Conservation (phyloP, 2,329 filamentous ascomycete genomes). For the Verticillium dahliae region DNA sequence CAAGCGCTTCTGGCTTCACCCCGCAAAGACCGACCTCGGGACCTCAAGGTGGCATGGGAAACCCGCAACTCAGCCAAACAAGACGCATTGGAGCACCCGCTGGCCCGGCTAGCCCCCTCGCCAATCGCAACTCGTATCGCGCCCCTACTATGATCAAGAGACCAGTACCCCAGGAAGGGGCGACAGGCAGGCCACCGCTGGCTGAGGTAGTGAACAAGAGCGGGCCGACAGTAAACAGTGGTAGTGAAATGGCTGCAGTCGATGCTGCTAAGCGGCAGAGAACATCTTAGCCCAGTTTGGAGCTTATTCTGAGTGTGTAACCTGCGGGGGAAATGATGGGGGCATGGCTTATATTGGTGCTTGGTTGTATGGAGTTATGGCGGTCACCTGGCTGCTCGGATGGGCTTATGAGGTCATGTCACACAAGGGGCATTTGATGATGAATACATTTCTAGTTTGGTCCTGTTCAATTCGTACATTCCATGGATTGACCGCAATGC, state of each 20-base stretch:
- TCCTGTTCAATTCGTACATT: no score
- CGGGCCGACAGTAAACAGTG: conserved; percentile 6
- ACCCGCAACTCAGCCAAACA: conserved; percentile 46
- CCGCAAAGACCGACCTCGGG: conserved; percentile 3
- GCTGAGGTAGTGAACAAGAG: conserved; percentile 44
- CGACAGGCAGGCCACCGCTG: conserved; percentile 28
- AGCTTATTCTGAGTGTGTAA: not conserved
- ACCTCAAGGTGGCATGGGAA: conserved; percentile 25
- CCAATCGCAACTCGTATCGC: conserved; percentile 51
- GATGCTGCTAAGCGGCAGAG: conserved; percentile 47
- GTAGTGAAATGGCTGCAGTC: conserved; percentile 17
- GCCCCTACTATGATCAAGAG: conserved; percentile 52
- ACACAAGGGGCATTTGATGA: not conserved
- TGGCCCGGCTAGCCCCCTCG: conserved; percentile 46
- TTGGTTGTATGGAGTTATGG: not conserved
- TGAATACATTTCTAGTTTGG: not conserved
- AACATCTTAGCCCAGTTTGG: conserved; percentile 19
- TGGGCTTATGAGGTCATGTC: not conserved
- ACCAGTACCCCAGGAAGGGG: conserved; percentile 26
- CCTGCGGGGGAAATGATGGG: not conserved
- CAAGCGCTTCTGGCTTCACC: conserved; percentile 9
- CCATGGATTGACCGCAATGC: no score
- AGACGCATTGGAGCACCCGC: conserved; percentile 55
- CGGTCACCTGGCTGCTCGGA: not conserved
- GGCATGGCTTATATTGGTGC: not conserved